phyloP scores from a whole-genome alignment of 768 basidiomycete species.

The Kwoniella mangroviensis region DNA sequence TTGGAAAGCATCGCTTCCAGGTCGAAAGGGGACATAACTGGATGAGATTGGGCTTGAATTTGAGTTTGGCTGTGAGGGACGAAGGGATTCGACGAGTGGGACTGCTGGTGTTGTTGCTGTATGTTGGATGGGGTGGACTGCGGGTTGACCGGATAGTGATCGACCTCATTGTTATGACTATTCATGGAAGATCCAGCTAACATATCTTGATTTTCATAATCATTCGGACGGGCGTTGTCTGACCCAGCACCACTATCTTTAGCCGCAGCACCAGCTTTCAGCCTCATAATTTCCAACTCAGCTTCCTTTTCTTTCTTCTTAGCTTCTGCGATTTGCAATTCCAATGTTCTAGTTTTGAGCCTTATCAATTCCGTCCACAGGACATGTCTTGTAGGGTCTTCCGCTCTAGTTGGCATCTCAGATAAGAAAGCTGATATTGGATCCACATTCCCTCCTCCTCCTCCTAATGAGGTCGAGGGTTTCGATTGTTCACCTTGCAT shows the following conservation, averaged over 20 bases:
- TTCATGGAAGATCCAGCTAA: not conserved
- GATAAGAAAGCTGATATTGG: constrained; percentile 29
- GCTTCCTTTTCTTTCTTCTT: constrained; percentile 51
- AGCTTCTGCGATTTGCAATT: constrained; percentile 54
- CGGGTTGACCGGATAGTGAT: not conserved
- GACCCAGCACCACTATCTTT: not conserved
- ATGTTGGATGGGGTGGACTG: not conserved
- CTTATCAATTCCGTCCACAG: constrained; percentile 48
- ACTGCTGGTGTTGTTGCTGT: too few relatives aligned
- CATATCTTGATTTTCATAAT: not conserved
- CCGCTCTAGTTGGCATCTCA: constrained; percentile 38
- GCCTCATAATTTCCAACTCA: constrained; percentile 44
- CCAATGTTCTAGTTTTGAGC: constrained; percentile 42
- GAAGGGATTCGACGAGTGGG: too few relatives aligned
- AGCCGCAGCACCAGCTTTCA: constrained; percentile 29
- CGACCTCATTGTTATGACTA: not conserved
- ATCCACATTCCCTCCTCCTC: not conserved
- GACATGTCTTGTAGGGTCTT: constrained; percentile 39
- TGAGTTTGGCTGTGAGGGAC: not conserved
- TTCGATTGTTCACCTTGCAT: not conserved
- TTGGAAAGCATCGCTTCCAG: constrained; percentile 43
- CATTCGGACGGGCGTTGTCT: not conserved
- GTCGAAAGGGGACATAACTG: constrained; percentile 42
- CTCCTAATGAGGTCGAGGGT: not conserved
- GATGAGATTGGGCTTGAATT: constrained; percentile 1